Conservation (phyloP, 495 filamentous ascomycete genomes). For the Penicillium riverlandense region DNA sequence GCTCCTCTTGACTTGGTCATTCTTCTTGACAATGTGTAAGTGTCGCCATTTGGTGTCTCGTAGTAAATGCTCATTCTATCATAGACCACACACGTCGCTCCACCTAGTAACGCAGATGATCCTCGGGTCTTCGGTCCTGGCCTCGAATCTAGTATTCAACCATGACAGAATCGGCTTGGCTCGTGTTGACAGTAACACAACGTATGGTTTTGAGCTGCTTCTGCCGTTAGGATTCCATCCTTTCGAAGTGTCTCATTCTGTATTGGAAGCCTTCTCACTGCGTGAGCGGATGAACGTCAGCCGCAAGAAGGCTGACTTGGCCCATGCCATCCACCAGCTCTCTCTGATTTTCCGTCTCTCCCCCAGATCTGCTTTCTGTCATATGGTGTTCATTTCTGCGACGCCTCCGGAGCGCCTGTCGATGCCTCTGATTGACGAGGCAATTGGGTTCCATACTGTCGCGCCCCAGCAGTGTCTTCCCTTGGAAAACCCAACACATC, state of each 20-base stretch:
- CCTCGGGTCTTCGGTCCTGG: conserved; percentile 9
- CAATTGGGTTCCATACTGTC: conserved; percentile 20
- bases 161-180: conserved; percentile 13
- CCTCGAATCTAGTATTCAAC: conserved; percentile 5
- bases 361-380: conserved; percentile 13
- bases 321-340: conserved; percentile 4
- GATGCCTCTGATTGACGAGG: conserved; percentile 11
- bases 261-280: conserved; percentile 5
- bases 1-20: conserved; percentile 18
- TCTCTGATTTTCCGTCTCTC: conserved; percentile 8
- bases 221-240: conserved; percentile 18
- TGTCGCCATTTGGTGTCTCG: neutral
- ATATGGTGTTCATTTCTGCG: conserved; percentile 16
- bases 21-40: conserved; percentile 18
- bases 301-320: neutral
- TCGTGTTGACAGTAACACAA: conserved; percentile 4
- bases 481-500: neutral
- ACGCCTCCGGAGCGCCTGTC: conserved; percentile 1
- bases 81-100: conserved; percentile 7
- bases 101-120: conserved; percentile 8
- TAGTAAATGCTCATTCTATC: too few relatives aligned
- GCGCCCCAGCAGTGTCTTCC: conserved; percentile 11
- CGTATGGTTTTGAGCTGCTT: conserved; percentile 7
- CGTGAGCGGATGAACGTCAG: neutral
- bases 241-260: conserved; percentile 5